Percentiles rank a stretch among this genome's conserved stretches.
phyloP scores from a whole-genome alignment of 805 yeast species.

The Saccharomyces paradoxus region DNA sequence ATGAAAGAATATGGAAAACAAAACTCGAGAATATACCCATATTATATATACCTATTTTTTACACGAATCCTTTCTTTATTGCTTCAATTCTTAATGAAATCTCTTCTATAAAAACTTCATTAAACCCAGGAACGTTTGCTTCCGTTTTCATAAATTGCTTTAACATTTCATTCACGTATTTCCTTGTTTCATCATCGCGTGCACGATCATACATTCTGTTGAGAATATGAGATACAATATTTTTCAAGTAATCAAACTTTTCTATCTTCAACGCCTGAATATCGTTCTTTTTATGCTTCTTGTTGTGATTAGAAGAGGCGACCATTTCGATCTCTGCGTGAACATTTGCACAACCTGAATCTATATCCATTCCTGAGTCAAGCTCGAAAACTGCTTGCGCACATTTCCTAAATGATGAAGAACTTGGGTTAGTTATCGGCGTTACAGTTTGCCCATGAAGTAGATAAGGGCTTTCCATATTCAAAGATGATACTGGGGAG shows the following conservation, averaged over 20 bases:
- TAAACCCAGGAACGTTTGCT: slow-evolving; percentile 49
- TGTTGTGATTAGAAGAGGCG: background rate
- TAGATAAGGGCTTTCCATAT: slow-evolving; percentile 10
- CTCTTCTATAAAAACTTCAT: slow-evolving; percentile 62
- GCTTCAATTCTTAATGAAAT: slow-evolving; percentile 35
- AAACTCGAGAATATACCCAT: background rate
- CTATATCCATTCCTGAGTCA: slow-evolving; percentile 18
- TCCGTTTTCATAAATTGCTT: slow-evolving; percentile 40
- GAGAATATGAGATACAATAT: slow-evolving; percentile 39
- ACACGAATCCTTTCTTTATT: slow-evolving; percentile 17
- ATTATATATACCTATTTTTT: slow-evolving; percentile 2
- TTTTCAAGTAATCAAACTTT: slow-evolving; percentile 33
- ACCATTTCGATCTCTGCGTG: background rate
- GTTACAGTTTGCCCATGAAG: slow-evolving; percentile 10
- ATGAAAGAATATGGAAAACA: background rate
- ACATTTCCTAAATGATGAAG: slow-evolving; percentile 17
- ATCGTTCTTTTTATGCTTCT: background rate
- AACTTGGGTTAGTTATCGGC: slow-evolving; percentile 16
- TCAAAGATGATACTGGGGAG: slow-evolving; percentile 12
- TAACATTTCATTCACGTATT: slow-evolving; percentile 38
- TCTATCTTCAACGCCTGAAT: slow-evolving; percentile 14
- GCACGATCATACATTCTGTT: slow-evolving; percentile 46
- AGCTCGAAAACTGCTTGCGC: slow-evolving; percentile 8
- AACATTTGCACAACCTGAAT: slow-evolving; percentile 8
- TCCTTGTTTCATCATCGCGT: slow-evolving; percentile 39